Conservation (phyloP, 345 rosid species). For the Atalantia buxifolia region DNA sequence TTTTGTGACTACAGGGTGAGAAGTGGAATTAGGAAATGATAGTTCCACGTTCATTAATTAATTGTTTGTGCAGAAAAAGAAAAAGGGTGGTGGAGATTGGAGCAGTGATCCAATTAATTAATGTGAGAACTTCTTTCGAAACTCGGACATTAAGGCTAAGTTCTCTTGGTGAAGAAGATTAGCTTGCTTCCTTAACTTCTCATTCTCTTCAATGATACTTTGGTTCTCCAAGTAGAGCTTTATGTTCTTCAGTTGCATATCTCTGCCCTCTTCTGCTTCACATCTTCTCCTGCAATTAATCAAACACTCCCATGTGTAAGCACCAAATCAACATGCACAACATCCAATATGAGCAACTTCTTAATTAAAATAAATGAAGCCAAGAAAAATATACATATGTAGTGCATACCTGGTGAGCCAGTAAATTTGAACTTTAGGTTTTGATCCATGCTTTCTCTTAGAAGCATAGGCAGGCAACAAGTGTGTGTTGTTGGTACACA, state of each 20-base stretch:
- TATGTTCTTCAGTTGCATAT: conserved; percentile 53
- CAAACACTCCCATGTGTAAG: not conserved
- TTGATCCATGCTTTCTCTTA: conserved; percentile 33
- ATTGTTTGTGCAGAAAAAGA: conserved; percentile 19
- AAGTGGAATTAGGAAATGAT: not conserved
- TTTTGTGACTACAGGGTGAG: not conserved
- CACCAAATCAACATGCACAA: not conserved
- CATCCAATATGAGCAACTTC: not conserved
- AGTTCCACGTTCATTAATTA: not conserved
- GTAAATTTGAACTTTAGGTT: conserved; percentile 42
- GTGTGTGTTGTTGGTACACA: conserved; percentile 38
- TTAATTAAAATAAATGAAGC: not conserved
- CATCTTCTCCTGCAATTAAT: conserved; percentile 23
- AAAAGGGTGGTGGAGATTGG: conserved; percentile 25
- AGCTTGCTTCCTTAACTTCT: conserved; percentile 56
- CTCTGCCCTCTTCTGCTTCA: conserved; percentile 25
- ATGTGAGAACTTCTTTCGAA: conserved; percentile 40
- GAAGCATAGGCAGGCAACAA: conserved; percentile 25
- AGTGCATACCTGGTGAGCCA: conserved; percentile 36
- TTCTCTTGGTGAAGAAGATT: conserved; percentile 55
- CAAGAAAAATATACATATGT: not conserved
- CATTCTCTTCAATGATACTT: conserved; percentile 59
- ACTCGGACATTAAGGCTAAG: conserved; percentile 40
- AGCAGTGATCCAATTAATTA: conserved; percentile 16
- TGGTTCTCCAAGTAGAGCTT: conserved; percentile 60